These are phyloP conservation scores for Amylostereum areolatum DNA, from an alignment of 1,284 basidiomycete genomes.

Conservation along the genomic window DNA sequence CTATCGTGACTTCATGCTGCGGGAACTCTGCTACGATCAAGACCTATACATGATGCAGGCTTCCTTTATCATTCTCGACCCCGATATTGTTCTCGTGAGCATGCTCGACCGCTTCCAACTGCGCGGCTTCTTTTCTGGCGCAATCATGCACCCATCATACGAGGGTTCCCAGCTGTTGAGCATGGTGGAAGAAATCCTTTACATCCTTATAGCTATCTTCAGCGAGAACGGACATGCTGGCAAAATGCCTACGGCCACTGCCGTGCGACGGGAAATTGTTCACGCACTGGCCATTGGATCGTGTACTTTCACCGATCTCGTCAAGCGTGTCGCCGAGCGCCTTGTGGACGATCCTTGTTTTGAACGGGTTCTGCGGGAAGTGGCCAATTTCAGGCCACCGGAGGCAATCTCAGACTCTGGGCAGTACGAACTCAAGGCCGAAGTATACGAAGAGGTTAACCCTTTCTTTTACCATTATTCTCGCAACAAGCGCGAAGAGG, in stretches of 20 bases:
- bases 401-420: slow-evolving; percentile 78
- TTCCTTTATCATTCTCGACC: slow-evolving; percentile 75
- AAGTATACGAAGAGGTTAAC: slow-evolving; percentile 83
- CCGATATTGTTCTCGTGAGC: slow-evolving; percentile 76
- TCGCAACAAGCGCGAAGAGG: slow-evolving; percentile 91
- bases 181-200: slow-evolving; percentile 91
- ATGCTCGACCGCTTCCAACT: slow-evolving; percentile 91
- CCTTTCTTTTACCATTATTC: slow-evolving; percentile 97
- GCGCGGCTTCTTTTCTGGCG: slow-evolving; percentile 72
- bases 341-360: slow-evolving; percentile 85
- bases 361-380: slow-evolving; percentile 73
- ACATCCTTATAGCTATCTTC: slow-evolving; percentile 83
- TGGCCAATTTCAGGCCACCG: slow-evolving; percentile 82
- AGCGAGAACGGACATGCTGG: slow-evolving; percentile 80
- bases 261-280: slow-evolving; percentile 82
- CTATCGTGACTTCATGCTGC: slow-evolving; percentile 93
- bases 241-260: slow-evolving; percentile 58
- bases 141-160: slow-evolving; percentile 51
- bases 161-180: slow-evolving; percentile 70
- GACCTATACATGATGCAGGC: slow-evolving; percentile 92
- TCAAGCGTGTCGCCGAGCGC: slow-evolving; percentile 87
- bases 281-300: slow-evolving; percentile 89
- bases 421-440: slow-evolving; percentile 83
- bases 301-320: slow-evolving; percentile 87
- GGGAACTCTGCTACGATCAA: slow-evolving; percentile 96